Base-by-base conservation (phyloP, 192 early-diverging fungal species). In the Phlyctochytrium planicorne region DNA sequence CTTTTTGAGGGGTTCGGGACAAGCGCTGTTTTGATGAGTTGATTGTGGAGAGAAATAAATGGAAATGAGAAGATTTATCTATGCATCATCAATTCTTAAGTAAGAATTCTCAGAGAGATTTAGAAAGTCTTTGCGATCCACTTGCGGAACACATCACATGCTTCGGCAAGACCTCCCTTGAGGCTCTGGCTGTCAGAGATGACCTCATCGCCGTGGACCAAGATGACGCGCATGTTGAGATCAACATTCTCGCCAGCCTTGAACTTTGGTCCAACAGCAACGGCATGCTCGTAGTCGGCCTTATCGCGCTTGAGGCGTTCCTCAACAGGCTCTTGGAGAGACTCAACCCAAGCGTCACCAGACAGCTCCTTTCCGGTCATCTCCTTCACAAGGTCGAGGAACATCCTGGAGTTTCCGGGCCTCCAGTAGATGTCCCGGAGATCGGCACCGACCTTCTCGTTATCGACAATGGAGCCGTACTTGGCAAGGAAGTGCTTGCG, bases 381-480 rank as follows among this genome's bases (percentile, higher is more conserved):
- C 34, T 71, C 66, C 55, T 76, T 52, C 2, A 76, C 69, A 14
- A 76, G 66, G 32, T 71, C 69, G 23, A 76, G 47, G 61, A 76
- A 76, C 61, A 68, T 71, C 30, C 63, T 33, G 29, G 25, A 33
- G 70, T 76, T 76, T 17, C 75, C 75, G 29, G 75, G 59, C 16
- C 47, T 31, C 74, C 74, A 75, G 64, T 75, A 75, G 33, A 71
- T 63, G 16, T 70, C 65, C 30, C 40, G 53, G 52, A 75, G 55
- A 27, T 75, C 74, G 17, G 40, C 50, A 17, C 74, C 74, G 36
- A 75, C 65, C 50, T 75, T 35, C 4, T 34, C 30, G 33, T 75
- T 75, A 69, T 75, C 74, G 30, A 75, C 74, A 67, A 75, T 56
- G 57, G 30, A 52, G 30, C 74, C 74, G 69, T 75, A 75, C 34